Evolutionary conservation across 2,329 filamentous ascomycete genomes (phyloP).

Genomic region (Parastagonospora nodorum): DNA sequence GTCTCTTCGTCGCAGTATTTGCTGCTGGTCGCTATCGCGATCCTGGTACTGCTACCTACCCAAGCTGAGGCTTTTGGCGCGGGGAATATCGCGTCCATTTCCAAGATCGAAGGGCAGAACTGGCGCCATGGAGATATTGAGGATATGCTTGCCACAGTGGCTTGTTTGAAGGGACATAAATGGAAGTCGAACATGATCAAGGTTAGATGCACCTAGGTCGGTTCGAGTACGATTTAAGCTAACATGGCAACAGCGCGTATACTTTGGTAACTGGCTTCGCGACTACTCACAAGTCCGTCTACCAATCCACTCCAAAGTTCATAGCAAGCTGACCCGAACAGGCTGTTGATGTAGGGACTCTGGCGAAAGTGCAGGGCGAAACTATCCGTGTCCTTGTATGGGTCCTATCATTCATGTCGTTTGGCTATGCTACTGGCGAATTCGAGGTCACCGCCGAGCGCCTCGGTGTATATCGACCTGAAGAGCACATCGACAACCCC

Average conservation of each 20-base stretch:
- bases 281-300: slow-evolving; percentile 60
- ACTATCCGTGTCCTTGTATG: slow-evolving; percentile 61
- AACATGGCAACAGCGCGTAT: slow-evolving; percentile 36
- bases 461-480: slow-evolving; percentile 55
- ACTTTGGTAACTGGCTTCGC: slow-evolving; percentile 54
- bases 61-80: slow-evolving; percentile 53
- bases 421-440: slow-evolving; percentile 61
- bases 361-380: slow-evolving; percentile 58
- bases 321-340: slow-evolving; percentile 49
- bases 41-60: slow-evolving; percentile 44
- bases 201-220: slow-evolving; percentile 16
- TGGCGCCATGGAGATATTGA: slow-evolving; percentile 61
- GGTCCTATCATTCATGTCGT: slow-evolving; percentile 61
- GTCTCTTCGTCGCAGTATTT: slow-evolving; percentile 39
- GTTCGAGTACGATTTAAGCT: background rate
- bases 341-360: slow-evolving; percentile 60
- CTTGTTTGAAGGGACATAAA: slow-evolving; percentile 50
- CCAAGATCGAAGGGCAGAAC: slow-evolving; percentile 53
- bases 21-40: slow-evolving; percentile 42
- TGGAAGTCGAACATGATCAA: slow-evolving; percentile 55
- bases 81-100: slow-evolving; percentile 51
- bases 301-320: slow-evolving; percentile 26
- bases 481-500: slow-evolving; percentile 55
- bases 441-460: slow-evolving; percentile 62
- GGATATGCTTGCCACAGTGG: slow-evolving; percentile 56